Evolutionary conservation across 2,329 filamentous ascomycete species (phyloP), one percentile per base, ranked within the genome.

Genomic region (Ilyonectria destructans): DNA sequence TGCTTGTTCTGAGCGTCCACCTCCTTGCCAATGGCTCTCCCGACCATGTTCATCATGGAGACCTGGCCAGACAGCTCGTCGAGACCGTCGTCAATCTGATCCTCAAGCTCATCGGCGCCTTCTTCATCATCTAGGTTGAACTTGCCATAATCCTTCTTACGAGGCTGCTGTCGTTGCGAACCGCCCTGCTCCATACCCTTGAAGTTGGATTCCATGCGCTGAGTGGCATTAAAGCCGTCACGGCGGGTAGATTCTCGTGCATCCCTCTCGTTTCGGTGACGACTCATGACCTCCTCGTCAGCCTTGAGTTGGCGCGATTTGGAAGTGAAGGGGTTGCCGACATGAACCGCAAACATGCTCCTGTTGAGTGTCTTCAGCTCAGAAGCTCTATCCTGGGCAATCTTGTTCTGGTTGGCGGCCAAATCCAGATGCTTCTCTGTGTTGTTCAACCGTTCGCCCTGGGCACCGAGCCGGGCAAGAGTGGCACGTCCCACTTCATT

Each of bases 301-400:
- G 89, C 87, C 65, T 89, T 89, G 62, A 86, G 85, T 31, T 87
- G 88, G 51, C 91, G 88, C 72, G 87, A 88, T 69, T 88, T 90
- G 15, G 89, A 90, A 0, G 93, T 96, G 79, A 97, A 94, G 0
- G 92, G 92, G 75, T 94, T 94, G 60, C 86, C 85, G 29, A 95
- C 91, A 76, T 95, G 92, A 23, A 95, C 89, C 6, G 93, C 93
- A 77, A 97, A 97, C 94, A 98, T 97, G 84, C 92, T 95, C 70
- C 92, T 87, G 81, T 98, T 97, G 57, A 97, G 85, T 1, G 89
- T 93, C 84, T 96, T 96, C 43, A 98, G 85, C 78, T 97, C 94
- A 55, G 90, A 89, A 1, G 94, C 92, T 74, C 93, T 93, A 72
- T 95, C 93, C 74, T 95, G 91, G 0, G 93, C 93, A 67, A 93